A percentile compares a stretch with the other conserved stretches of the same genome.
These are phyloP conservation scores for Tylopilus felleus DNA, from an alignment of 768 basidiomycete genomes.

Conservation along the genomic window DNA sequence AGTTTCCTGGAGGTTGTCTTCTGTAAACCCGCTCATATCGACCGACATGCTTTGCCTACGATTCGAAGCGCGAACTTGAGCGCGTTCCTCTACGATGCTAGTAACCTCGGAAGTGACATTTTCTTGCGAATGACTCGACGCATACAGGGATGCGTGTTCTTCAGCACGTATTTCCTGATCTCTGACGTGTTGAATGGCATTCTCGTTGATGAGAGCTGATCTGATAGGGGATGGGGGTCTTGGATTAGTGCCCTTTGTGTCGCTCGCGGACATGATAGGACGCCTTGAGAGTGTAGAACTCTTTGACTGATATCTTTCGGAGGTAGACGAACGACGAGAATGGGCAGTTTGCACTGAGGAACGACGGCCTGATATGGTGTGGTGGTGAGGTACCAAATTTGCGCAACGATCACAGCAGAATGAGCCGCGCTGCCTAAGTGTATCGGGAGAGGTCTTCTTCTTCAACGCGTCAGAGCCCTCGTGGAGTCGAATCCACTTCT, in stretches of 20 bases:
- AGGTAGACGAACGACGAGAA: slow-evolving; percentile 24
- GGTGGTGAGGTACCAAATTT: slow-evolving; percentile 32
- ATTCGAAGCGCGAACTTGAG: slow-evolving; percentile 11
- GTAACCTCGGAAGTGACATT: slow-evolving; percentile 8
- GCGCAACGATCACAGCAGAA: slow-evolving; percentile 35
- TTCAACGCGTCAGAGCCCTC: slow-evolving; percentile 26
- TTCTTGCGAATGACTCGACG: slow-evolving; percentile 15
- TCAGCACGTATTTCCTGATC: slow-evolving; percentile 16
- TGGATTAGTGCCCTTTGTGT: not conserved
- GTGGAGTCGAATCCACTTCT: slow-evolving; percentile 67
- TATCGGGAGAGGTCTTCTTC: slow-evolving; percentile 18
- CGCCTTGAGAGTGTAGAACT: slow-evolving; percentile 19
- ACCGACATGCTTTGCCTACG: slow-evolving; percentile 14
- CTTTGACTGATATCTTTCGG: slow-evolving; percentile 17
- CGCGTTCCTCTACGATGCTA: slow-evolving; percentile 9
- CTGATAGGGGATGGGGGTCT: slow-evolving; percentile 13
- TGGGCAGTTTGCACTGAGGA: slow-evolving; percentile 24
- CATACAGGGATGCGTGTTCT: slow-evolving; percentile 13
- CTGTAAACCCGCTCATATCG: slow-evolving; percentile 17
- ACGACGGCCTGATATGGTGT: slow-evolving; percentile 27
- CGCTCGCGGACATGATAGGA: slow-evolving; percentile 10
- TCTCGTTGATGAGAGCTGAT: slow-evolving; percentile 11
- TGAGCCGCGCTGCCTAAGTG: slow-evolving; percentile 26
- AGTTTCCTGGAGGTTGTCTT: slow-evolving; percentile 18
- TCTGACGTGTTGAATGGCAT: slow-evolving; percentile 5